Evolutionary conservation across 2,329 filamentous ascomycete species (phyloP).

Genomic region (Aspergillus floridensis): DNA sequence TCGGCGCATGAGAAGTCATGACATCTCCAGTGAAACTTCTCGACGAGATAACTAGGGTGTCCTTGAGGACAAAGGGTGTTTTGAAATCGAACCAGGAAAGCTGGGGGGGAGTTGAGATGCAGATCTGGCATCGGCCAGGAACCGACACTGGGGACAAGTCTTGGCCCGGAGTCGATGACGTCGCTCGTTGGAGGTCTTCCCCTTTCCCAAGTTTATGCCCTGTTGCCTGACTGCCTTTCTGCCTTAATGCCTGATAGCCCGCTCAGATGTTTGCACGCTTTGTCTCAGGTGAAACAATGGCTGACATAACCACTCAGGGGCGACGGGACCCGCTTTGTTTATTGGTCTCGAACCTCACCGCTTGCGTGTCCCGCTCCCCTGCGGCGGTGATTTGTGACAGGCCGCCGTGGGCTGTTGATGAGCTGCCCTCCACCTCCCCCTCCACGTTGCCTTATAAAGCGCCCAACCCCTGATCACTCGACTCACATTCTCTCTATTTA

Average conservation of each 20-base stretch:
- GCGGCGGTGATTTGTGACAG: constrained; percentile 28
- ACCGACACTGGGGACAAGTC: background rate
- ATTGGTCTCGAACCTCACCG: constrained; percentile 19
- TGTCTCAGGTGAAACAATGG: background rate
- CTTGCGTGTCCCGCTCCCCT: constrained; percentile 30
- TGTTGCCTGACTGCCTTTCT: background rate
- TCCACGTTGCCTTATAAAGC: constrained; percentile 4
- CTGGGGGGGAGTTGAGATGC: background rate
- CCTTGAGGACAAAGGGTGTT: background rate
- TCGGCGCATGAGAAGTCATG: constrained; percentile 26
- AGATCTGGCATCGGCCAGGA: constrained; percentile 4
- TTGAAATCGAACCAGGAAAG: constrained; percentile 5
- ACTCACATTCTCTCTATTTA: constrained; percentile 5
- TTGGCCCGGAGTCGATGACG: constrained; percentile 30
- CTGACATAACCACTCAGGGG: constrained; percentile 10
- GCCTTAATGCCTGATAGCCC: background rate
- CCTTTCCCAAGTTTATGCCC: background rate
- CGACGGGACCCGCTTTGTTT: constrained; percentile 11
- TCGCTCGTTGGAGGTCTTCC: constrained; percentile 14
- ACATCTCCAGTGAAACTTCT: constrained; percentile 11
- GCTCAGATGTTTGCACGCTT: constrained; percentile 22
- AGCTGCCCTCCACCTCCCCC: constrained; percentile 9
- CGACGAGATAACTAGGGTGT: background rate
- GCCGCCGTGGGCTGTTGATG: constrained; percentile 18
- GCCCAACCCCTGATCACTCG: constrained; percentile 4